These are phyloP conservation scores for Xylariaceae sp. DNA, from an alignment of 2,329 filamentous ascomycete genomes.

Conservation along the genomic window DNA sequence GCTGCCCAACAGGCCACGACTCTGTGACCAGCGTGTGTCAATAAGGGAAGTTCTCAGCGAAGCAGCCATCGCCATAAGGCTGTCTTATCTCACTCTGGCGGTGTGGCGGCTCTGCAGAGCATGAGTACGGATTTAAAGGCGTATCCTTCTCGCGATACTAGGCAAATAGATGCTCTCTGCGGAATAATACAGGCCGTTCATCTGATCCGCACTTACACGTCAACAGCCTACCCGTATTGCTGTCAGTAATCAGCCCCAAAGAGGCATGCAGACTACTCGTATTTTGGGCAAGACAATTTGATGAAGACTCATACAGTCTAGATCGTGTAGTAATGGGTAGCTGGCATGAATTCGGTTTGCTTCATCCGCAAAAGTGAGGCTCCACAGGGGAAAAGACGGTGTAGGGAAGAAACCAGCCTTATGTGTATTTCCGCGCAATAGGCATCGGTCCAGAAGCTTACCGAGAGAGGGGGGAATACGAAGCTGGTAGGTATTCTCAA, in stretches of 20 bases:
- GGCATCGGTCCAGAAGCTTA: neutral
- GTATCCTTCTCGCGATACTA: too few relatives aligned
- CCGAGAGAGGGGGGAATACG: neutral
- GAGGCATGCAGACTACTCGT: too few relatives aligned
- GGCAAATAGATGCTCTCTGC: too few relatives aligned
- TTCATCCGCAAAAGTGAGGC: neutral
- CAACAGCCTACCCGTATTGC: too few relatives aligned
- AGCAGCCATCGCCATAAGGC: neutral
- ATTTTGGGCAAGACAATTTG: too few relatives aligned
- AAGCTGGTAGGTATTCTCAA: neutral
- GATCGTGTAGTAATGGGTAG: neutral
- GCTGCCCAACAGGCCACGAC: neutral
- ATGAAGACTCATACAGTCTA: neutral
- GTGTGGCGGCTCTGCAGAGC: neutral
- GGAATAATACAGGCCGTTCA: too few relatives aligned
- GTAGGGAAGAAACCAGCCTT: conserved; percentile 8
- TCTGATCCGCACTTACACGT: too few relatives aligned
- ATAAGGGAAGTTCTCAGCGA: neutral
- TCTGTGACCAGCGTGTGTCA: neutral
- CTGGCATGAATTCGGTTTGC: neutral
- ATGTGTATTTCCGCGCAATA: neutral
- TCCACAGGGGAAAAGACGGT: conserved; percentile 18
- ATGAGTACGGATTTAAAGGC: too few relatives aligned
- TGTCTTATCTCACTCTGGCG: neutral
- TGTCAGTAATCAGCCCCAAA: too few relatives aligned